Evolutionary conservation across 1,284 basidiomycete genomes (phyloP).

Genomic region (Phlebopus sp.): DNA sequence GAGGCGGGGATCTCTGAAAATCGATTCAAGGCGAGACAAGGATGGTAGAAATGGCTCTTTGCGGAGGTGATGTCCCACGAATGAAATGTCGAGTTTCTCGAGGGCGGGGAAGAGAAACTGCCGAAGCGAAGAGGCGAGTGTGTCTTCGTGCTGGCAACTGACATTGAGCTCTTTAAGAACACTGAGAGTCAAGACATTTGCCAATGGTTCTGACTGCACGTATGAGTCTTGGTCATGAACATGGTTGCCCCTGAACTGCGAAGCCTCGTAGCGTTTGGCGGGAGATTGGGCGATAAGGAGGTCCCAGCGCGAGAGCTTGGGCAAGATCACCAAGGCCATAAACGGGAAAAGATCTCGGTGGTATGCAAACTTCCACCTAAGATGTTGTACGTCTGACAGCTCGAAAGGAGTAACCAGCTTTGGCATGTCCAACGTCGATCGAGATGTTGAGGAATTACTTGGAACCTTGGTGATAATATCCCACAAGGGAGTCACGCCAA

Average conservation of each 20-base stretch:
- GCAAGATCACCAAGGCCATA: conserved; percentile 30
- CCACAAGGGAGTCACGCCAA: conserved; percentile 41
- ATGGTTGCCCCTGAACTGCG: conserved; percentile 33
- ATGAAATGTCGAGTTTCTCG: conserved; percentile 40
- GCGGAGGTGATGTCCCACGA: conserved; percentile 27
- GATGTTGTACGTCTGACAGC: conserved; percentile 21
- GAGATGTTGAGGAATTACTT: conserved; percentile 15
- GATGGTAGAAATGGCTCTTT: conserved; percentile 18
- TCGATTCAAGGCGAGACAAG: conserved; percentile 36
- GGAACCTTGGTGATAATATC: conserved; percentile 23
- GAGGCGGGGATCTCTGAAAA: conserved; percentile 44
- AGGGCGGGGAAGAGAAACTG: conserved; percentile 43
- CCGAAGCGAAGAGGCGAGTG: conserved; percentile 36
- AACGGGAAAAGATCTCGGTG: conserved; percentile 31
- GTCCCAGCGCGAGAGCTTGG: conserved; percentile 31
- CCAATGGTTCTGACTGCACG: conserved; percentile 25
- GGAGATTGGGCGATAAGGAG: conserved; percentile 30
- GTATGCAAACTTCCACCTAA: conserved; percentile 31
- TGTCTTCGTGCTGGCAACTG: conserved; percentile 40
- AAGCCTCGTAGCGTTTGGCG: conserved; percentile 26
- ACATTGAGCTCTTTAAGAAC: conserved; percentile 41
- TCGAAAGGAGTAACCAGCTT: conserved; percentile 21
- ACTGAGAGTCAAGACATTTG: conserved; percentile 28
- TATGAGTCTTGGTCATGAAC: conserved; percentile 24
- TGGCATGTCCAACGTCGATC: conserved; percentile 6